Conservation (phyloP, 2,329 filamentous ascomycete species). For the Cadophora sp. region DNA sequence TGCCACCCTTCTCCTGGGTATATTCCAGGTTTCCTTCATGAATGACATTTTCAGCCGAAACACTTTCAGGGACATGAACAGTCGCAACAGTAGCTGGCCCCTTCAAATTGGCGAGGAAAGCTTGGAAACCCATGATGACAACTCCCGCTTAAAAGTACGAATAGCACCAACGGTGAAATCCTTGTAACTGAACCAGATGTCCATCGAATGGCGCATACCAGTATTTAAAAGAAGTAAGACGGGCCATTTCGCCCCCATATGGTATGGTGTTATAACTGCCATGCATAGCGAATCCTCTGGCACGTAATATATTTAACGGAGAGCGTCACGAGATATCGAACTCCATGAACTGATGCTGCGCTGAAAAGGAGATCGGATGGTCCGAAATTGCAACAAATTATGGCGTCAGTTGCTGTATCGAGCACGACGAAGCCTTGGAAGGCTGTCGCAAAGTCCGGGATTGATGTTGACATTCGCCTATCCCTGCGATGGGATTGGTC, state of each 20-base stretch:
- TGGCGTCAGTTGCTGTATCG: not conserved
- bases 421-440: slow-evolving; percentile 4
- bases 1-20: slow-evolving; percentile 50
- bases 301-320: not conserved
- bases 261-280: slow-evolving; percentile 7
- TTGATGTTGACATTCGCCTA: slow-evolving; percentile 12
- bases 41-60: slow-evolving; percentile 6
- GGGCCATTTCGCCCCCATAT: not conserved
- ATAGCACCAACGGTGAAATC: not conserved
- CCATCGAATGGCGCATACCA: not conserved
- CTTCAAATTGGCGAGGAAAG: slow-evolving; percentile 6
- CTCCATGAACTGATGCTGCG: not conserved
- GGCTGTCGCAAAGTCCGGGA: slow-evolving; percentile 5
- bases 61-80: not conserved
- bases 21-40: slow-evolving; percentile 13
- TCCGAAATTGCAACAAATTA: not conserved
- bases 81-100: not conserved
- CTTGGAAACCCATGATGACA: slow-evolving; percentile 8
- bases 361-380: not conserved
- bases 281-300: not conserved
- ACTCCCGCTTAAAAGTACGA: not conserved
- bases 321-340: not conserved
- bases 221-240: slow-evolving; percentile 9
- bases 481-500: not conserved
- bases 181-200: too few species aligned